Evolutionary conservation across 306 rosid genomes (phyloP), one percentile per base, ranked within the genome.

Genomic region (Citrullus colocynthis): DNA sequence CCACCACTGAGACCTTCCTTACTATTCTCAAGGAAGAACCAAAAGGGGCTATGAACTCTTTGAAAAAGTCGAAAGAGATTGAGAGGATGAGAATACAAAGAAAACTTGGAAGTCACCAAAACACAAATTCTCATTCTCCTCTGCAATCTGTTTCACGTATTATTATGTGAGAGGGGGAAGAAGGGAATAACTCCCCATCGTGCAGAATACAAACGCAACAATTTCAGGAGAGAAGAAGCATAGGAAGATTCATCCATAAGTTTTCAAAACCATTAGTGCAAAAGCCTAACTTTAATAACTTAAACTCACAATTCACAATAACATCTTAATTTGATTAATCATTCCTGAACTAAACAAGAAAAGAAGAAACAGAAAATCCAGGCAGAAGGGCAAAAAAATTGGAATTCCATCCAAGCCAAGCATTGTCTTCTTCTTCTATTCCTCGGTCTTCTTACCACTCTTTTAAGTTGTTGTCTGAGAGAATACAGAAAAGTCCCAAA

Each of bases 401-500:
- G 48, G 37, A 36, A 55, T 37, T 36, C 41, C 78, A 49, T 44
- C n/a, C 16, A 48, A 70, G 34, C 57, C 69, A 32, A 18, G 45
- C 55, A 16, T 6, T 34, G 10, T 14, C 44, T 62, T 32, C 37
- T 62, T 24, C 96, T 88, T 88, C n/a, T n/a, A n/a, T 39, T 82
- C 92, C 58, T 82, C 91, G 45, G 79, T 83, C 87, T 88, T 89
- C 96, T 88, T 88, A 12, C 83, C 52, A 75, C 78, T 57, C 72
- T 77, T 84, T 30, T 88, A 83, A 0, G 89, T 83, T 0, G 89
- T 87, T 24, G 88, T 92, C 89, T 95, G 97, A 1, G 28, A 24
- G 97, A 90, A 79, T 95, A 95, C 60, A 95, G 80, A 88, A 95
- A 95, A 49, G 99, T 90, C 55, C 99, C 99, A 3, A 92, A 82